Evolutionary conservation across 345 rosid species (phyloP).

Genomic region (Psidium friedrichsthalianum): DNA sequence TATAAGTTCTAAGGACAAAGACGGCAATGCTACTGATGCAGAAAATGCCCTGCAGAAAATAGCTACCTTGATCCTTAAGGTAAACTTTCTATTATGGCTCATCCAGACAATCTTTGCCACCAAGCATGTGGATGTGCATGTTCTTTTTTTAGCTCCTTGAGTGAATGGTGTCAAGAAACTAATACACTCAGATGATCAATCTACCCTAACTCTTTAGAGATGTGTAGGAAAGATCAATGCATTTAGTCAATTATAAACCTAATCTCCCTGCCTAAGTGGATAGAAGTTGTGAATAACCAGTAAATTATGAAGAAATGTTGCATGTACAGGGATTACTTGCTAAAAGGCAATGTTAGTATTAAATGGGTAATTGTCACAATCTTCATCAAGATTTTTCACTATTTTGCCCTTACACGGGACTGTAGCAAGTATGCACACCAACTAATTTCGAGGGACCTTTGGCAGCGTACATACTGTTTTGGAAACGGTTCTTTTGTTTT

Average conservation of each 20-base stretch:
- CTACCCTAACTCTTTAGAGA: not conserved
- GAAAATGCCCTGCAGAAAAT: slow-evolving; percentile 55
- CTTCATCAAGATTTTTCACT: not conserved
- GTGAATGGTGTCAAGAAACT: not conserved
- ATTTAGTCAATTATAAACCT: not conserved
- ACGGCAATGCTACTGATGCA: slow-evolving; percentile 25
- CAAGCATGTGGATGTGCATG: not conserved
- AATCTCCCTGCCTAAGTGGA: not conserved
- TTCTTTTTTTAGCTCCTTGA: not conserved
- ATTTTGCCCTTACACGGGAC: not conserved
- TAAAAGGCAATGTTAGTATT: not conserved
- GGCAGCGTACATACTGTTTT: not conserved
- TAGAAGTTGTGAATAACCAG: not conserved
- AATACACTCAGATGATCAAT: not conserved
- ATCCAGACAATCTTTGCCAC: not conserved
- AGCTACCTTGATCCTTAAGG: slow-evolving; percentile 41
- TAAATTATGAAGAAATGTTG: not conserved
- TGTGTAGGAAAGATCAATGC: not conserved
- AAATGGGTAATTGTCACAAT: not conserved
- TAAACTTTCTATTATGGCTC: not conserved
- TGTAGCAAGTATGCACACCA: not conserved
- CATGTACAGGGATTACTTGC: not conserved
- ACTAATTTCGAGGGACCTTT: not conserved
- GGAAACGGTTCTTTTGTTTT: not conserved
- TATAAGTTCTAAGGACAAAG: slow-evolving; percentile 48